Evolutionary conservation across 1,139 yeast genomes (phyloP).

Genomic region (Petasospora rhodanensis): DNA sequence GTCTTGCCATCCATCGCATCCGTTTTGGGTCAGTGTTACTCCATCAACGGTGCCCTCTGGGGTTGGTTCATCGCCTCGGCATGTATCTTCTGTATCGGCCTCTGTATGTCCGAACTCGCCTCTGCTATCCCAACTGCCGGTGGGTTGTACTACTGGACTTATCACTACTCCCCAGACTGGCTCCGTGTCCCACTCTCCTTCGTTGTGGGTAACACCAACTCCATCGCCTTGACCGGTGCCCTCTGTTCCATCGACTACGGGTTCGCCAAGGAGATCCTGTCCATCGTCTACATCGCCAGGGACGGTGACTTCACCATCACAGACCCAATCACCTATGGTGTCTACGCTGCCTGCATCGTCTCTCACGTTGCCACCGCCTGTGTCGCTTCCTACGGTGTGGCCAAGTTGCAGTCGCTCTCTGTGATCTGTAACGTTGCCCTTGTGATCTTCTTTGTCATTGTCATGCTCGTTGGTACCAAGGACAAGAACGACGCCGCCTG

Average conservation of each 20-base stretch:
- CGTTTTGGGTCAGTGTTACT: constrained; percentile 30
- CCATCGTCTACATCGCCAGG: constrained; percentile 41
- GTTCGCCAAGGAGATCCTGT: constrained; percentile 43
- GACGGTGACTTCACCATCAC: constrained; percentile 43
- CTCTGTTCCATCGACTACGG: constrained; percentile 52
- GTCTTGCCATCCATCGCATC: constrained; percentile 43
- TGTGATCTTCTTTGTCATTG: constrained; percentile 50
- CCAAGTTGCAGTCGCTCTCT: constrained; percentile 52
- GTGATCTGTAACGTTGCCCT: constrained; percentile 47
- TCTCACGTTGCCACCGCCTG: constrained; percentile 43
- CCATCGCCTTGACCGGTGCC: constrained; percentile 50
- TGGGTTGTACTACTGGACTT: constrained; percentile 59
- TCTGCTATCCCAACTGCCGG: constrained; percentile 71
- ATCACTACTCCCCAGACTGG: constrained; percentile 42
- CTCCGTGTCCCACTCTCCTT: constrained; percentile 39
- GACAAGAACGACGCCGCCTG: constrained; percentile 52
- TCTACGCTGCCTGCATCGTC: constrained; percentile 44
- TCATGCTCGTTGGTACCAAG: constrained; percentile 52
- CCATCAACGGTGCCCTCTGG: constrained; percentile 31
- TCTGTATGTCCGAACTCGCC: constrained; percentile 57
- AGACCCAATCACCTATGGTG: constrained; percentile 39
- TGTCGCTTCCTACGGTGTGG: constrained; percentile 44
- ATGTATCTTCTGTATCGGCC: constrained; percentile 34
- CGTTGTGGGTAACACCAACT: constrained; percentile 51
- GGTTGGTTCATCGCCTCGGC: constrained; percentile 29